These are phyloP conservation scores for Penicillium italicum DNA, from an alignment of 2,329 filamentous ascomycete species.

Conservation along the genomic window DNA sequence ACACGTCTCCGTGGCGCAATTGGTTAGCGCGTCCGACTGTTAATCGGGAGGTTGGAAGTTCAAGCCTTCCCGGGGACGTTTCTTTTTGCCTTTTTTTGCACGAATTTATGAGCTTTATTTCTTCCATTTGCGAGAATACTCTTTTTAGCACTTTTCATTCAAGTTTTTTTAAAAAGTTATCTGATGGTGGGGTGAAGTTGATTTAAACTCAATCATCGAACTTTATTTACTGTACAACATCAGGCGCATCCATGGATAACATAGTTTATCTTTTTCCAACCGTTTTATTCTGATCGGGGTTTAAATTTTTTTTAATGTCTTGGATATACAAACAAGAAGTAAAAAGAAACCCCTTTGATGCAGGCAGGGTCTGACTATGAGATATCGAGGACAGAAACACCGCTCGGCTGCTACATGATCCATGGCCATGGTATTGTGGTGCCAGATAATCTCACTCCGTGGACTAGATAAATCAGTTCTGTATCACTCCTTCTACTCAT, in stretches of 20 bases:
- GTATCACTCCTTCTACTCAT: background rate
- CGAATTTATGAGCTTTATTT: background rate
- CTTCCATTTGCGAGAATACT: background rate
- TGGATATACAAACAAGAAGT: too few relatives aligned
- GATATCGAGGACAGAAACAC: background rate
- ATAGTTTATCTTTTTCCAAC: background rate
- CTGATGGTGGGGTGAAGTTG: background rate
- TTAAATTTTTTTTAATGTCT: background rate
- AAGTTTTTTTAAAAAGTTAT: background rate
- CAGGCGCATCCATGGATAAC: background rate
- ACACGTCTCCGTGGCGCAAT: constrained; percentile 33
- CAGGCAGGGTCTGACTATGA: background rate
- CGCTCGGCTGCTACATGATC: background rate
- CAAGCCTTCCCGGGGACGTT: constrained; percentile 41
- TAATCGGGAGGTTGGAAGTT: constrained; percentile 41
- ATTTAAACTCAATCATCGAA: background rate
- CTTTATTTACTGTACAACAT: background rate
- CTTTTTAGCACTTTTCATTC: background rate
- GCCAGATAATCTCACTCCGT: too few relatives aligned
- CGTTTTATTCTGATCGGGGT: background rate
- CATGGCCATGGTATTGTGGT: too few relatives aligned
- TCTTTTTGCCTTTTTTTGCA: constrained; percentile 2
- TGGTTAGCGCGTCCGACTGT: constrained; percentile 37
- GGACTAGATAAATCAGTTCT: background rate
- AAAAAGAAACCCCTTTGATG: background rate